Evolutionary conservation across 805 yeast genomes (phyloP), one percentile per base, ranked within the genome.

Genomic region (Spathaspora arborariae): DNA sequence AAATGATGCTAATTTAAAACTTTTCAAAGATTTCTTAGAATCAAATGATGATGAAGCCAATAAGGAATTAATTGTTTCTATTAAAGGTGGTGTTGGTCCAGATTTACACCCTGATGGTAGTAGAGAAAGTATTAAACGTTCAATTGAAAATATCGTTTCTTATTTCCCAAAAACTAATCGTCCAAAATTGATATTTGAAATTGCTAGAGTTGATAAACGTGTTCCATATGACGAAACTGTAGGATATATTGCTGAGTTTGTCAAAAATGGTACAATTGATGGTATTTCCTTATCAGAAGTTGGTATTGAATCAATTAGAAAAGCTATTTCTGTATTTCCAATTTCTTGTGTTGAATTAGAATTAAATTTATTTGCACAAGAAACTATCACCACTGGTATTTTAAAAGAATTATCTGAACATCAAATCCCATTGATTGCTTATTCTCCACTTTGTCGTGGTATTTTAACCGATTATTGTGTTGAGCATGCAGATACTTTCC

Each of bases 391-490:
- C 2, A 81, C 85, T 59, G 96, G 92, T 1, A 73, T 85, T 18
- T 76, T 83, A 51, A 78, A 74, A 3, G 74, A 77, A 4, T 79
- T 84, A 52, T 74, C 78, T 18, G 80, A 83, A 50, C 64, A 74
- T 27, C 72, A 72, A 13, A 77, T 90, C 46, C 85, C 94, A 11
- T 70, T 88, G 24, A 71, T 88, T 47, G 87, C 90, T 20, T 90
- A 90, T 65, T 85, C 96, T 24, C 97, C 97, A 24, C 72, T 90
- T 46, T 84, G 90, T 8, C 76, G 87, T 56, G 97, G 96, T 1
- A 68, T 84, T 50, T 72, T 90, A 45, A 82, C 92, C 2, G 96
- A 94, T 47, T 51, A 57, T 27, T 64, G 82, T 45, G 79, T 65
- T 20, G 63, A 75, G 5, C 55, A 65, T 18, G 50, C 59, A 13